Evolutionary conservation across 1,284 basidiomycete genomes (phyloP).

Genomic region (Xerocomus cyaneibrunnescens): DNA sequence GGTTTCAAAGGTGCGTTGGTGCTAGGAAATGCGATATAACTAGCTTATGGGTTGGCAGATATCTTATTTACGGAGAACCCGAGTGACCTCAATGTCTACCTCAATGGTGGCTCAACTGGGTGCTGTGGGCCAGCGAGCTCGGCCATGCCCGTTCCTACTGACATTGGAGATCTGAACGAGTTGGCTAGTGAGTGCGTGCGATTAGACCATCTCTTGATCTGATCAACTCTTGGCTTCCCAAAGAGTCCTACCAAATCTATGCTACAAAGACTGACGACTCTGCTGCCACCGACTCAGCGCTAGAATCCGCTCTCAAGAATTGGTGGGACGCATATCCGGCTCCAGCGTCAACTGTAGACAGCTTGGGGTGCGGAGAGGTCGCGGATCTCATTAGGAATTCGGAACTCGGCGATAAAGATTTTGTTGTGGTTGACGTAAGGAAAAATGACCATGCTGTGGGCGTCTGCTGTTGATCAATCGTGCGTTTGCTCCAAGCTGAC

Average conservation of each 20-base stretch:
- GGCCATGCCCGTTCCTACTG: background rate
- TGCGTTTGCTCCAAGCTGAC: background rate
- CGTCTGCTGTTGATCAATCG: background rate
- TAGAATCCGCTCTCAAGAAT: slow-evolving; percentile 31
- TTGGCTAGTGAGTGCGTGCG: slow-evolving; percentile 38
- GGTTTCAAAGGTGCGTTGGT: slow-evolving; percentile 41
- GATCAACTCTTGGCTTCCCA: background rate
- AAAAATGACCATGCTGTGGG: slow-evolving; percentile 26
- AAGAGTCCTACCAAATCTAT: slow-evolving; percentile 46
- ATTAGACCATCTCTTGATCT: background rate
- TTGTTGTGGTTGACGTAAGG: slow-evolving; percentile 32
- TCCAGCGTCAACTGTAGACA: slow-evolving; percentile 9
- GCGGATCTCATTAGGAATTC: slow-evolving; percentile 24
- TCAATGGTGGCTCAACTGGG: slow-evolving; percentile 3
- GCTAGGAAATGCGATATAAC: background rate
- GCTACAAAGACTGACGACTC: slow-evolving; percentile 37
- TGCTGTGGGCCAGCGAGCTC: slow-evolving; percentile 12
- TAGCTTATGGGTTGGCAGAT: slow-evolving; percentile 33
- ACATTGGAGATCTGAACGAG: slow-evolving; percentile 39
- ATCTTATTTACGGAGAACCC: slow-evolving; percentile 40
- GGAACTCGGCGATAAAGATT: slow-evolving; percentile 9
- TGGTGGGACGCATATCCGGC: slow-evolving; percentile 53
- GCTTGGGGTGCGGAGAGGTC: slow-evolving; percentile 22
- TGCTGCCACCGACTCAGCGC: background rate
- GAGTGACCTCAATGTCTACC: slow-evolving; percentile 43